Base-by-base conservation (phyloP, 1,139 yeast species). In the Pichia kudriavzevii region DNA sequence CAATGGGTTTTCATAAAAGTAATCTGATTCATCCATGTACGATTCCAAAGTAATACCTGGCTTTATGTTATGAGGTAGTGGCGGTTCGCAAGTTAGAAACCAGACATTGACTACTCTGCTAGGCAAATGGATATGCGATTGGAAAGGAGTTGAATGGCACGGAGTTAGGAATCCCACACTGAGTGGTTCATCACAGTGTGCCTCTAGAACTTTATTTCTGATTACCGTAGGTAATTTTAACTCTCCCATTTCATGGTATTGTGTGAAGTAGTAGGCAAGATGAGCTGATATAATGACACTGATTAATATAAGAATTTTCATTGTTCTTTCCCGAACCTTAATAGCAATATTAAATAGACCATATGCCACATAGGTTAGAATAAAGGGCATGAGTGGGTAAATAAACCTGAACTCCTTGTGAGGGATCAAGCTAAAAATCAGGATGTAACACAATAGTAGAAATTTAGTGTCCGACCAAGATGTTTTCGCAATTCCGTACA, bases 101-200 rank as follows among this genome's bases (percentile, higher is more conserved):
- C 95, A 83, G 3, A 74, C 42, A 14, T 53, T 58, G 7, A 60
- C 58, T 4, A 58, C 54, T 4, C 73, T 56, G 13, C 67, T 68
- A 7, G 61, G 56, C 17, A 81, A 60, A 50, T 87, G 95, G 28
- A 93, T 58, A 50, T 81, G 77, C 24, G 94, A 74, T 52, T 85
- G 95, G 80, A 94, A 84, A 3, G 98, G 98, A 0, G 97, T 88
- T 0, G 97, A 88, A 56, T 93, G 98, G 50, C 98, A 93, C 0
- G 99, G 98, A 53, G 88, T 84, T 14, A 93, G 56, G 46, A 91
- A 80, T 1, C 95, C 94, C 28, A 87, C 62, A 3, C 81, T 68
- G 0, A 57, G 45, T 5, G 30, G 7, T 5, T 19, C 23, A 4
- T 24, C 13, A 4, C n/a, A n/a, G 6, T 20, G 8, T 11, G 10